Percentiles rank a stretch among this genome's conserved stretches.
phyloP scores from a whole-genome alignment of 176 grass and related monocot genomes.

The Tuctoria greenei region DNA sequence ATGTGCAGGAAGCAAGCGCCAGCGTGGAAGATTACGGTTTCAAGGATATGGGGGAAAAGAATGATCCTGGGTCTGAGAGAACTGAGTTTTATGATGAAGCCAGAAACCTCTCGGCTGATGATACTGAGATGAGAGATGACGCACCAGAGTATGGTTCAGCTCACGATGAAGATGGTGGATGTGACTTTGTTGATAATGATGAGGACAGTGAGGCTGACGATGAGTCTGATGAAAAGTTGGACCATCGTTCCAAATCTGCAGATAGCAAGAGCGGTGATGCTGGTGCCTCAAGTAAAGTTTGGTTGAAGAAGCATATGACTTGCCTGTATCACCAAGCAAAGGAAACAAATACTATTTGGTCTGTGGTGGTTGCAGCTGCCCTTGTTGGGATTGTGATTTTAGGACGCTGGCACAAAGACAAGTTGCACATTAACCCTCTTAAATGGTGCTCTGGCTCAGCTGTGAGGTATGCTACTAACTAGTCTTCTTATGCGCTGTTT shows the following conservation, averaged over 20 bases:
- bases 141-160: conserved; percentile 20
- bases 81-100: conserved; percentile 51
- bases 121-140: conserved; percentile 33
- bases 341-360: conserved; percentile 76
- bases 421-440: conserved; percentile 53
- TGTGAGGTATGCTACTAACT: conserved; percentile 48
- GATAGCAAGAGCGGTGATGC: conserved; percentile 18
- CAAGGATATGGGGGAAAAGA: conserved; percentile 23
- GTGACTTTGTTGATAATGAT: conserved; percentile 10
- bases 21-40: conserved; percentile 34
- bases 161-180: background rate
- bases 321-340: conserved; percentile 79
- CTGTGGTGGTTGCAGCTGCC: conserved; percentile 71
- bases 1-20: conserved; percentile 36
- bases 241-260: background rate
- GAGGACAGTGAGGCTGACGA: conserved; percentile 28
- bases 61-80: conserved; percentile 30
- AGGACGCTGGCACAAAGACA: conserved; percentile 82
- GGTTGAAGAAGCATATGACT: conserved; percentile 71
- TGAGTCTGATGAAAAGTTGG: background rate
- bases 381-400: conserved; percentile 83
- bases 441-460: conserved; percentile 50
- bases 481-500: conserved; percentile 9
- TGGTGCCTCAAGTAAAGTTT: conserved; percentile 41
- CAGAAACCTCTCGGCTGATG: conserved; percentile 27